phyloP scores from a whole-genome alignment of 2,329 filamentous ascomycete species.

The Ceratocystiopsis brevicomis region DNA sequence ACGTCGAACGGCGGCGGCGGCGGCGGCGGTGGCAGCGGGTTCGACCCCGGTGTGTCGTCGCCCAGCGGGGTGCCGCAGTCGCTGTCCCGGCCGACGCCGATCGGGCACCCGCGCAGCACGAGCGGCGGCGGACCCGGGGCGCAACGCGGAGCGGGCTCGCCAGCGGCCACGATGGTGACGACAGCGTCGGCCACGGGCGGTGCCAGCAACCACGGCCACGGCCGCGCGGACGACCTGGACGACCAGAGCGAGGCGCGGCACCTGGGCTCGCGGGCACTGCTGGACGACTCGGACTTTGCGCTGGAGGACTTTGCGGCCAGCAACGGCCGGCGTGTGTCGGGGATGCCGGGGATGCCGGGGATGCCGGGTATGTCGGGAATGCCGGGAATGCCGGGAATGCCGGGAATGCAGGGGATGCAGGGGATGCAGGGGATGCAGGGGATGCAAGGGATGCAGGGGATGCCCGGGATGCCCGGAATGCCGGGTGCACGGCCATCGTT shows the following conservation, averaged over 20 bases:
- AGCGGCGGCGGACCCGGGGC: conserved; percentile 26
- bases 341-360: not conserved
- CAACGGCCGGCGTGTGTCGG: not conserved
- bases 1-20: conserved; percentile 27
- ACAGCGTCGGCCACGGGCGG: not conserved
- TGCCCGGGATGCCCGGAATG: too few species aligned
- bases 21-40: conserved; percentile 30
- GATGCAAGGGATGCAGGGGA: too few species aligned
- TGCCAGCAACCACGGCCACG: too few species aligned
- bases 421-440: not conserved
- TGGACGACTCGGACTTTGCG: conserved; percentile 53
- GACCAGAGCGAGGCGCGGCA: conserved; percentile 22
- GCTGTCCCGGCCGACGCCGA: conserved; percentile 67
- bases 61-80: conserved; percentile 40
- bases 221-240: not conserved
- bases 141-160: conserved; percentile 14
- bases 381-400: not conserved
- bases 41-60: conserved; percentile 33
- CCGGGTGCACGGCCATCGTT: not conserved
- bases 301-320: conserved; percentile 18
- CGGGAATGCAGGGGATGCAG: too few species aligned
- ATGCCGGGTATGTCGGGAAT: not conserved
- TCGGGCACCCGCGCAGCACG: conserved; percentile 67
- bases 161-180: conserved; percentile 4
- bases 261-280: conserved; percentile 74